Percentiles rank a stretch among this genome's conserved stretches.
phyloP scores from a whole-genome alignment of 148 eudicot species.

The Tetragonia tetragonoides region DNA sequence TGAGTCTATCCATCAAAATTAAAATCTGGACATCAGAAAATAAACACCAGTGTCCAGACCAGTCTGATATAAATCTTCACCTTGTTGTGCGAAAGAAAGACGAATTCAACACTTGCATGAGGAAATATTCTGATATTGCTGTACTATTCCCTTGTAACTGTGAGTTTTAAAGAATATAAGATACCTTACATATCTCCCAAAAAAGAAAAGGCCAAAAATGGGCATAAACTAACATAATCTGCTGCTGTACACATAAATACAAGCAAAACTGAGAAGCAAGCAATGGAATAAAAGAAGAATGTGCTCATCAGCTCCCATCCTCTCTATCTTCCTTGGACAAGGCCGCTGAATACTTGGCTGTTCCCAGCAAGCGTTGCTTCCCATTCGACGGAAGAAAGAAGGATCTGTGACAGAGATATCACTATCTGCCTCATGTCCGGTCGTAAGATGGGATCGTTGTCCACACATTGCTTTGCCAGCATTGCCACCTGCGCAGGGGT shows the following conservation, averaged over 20 bases:
- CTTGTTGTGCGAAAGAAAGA: too few species aligned
- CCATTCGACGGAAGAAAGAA: constrained; percentile 93
- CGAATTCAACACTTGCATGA: too few species aligned
- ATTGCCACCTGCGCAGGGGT: constrained; percentile 52
- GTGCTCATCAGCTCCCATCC: background rate
- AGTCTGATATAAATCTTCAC: too few species aligned
- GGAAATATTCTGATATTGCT: too few species aligned
- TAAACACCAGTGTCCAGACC: too few species aligned
- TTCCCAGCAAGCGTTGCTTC: constrained; percentile 99
- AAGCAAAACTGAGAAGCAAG: constrained; percentile 17
- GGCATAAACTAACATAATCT: constrained; percentile 5
- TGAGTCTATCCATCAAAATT: too few species aligned
- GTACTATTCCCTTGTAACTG: background rate
- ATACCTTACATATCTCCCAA: constrained; percentile 1
- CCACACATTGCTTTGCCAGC: constrained; percentile 92
- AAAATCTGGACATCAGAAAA: too few species aligned
- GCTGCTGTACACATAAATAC: constrained; percentile 26
- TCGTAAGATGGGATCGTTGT: constrained; percentile 82
- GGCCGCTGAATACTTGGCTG: constrained; percentile 96
- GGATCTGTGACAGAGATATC: constrained; percentile 82
- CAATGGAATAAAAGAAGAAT: background rate
- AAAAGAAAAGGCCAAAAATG: background rate
- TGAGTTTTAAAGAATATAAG: constrained; percentile 16
- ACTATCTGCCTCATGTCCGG: constrained; percentile 97
- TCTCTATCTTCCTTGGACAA: constrained; percentile 79